These are phyloP conservation scores for Rhizopogon vinicolor DNA, from an alignment of 768 basidiomycete genomes.

Conservation along the genomic window DNA sequence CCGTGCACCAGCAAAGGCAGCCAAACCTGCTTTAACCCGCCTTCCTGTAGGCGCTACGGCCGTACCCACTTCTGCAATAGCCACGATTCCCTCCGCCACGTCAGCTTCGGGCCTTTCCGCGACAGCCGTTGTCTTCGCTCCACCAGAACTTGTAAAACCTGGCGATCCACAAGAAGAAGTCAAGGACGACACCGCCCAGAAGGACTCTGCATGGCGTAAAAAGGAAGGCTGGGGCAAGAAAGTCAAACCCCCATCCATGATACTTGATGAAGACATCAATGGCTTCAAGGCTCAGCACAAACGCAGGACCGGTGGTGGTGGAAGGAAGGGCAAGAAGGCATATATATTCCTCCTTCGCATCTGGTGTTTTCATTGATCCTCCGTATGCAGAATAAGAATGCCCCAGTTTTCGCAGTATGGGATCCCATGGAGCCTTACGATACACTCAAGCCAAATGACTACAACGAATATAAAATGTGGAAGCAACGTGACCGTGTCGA, in stretches of 20 bases:
- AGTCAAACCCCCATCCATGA: slow-evolving; percentile 87
- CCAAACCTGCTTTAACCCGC: slow-evolving; percentile 33
- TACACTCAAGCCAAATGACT: slow-evolving; percentile 80
- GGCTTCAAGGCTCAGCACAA: slow-evolving; percentile 66
- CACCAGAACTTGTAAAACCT: slow-evolving; percentile 48
- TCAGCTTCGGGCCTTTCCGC: slow-evolving; percentile 34
- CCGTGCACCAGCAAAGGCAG: slow-evolving; percentile 50
- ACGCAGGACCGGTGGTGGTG: slow-evolving; percentile 45
- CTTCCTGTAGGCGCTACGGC: slow-evolving; percentile 56
- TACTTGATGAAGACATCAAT: slow-evolving; percentile 85
- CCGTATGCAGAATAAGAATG: slow-evolving; percentile 52
- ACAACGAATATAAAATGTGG: slow-evolving; percentile 83
- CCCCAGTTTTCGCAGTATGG: slow-evolving; percentile 53
- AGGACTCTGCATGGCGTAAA: slow-evolving; percentile 34
- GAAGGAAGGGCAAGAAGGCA: slow-evolving; percentile 61
- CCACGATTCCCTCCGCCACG: slow-evolving; percentile 21
- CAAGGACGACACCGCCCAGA: slow-evolving; percentile 22
- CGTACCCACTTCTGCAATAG: slow-evolving; percentile 19
- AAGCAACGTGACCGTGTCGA: slow-evolving; percentile 74
- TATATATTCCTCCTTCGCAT: slow-evolving; percentile 4
- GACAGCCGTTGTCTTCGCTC: slow-evolving; percentile 68
- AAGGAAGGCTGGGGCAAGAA: slow-evolving; percentile 80
- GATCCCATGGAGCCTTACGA: slow-evolving; percentile 81
- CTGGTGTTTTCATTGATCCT: slow-evolving; percentile 1
- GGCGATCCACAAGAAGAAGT: slow-evolving; percentile 20